A percentile compares a stretch with the other conserved stretches of the same genome.
phyloP scores from a whole-genome alignment of 306 rosid species.

The Crataegus laevigata region DNA sequence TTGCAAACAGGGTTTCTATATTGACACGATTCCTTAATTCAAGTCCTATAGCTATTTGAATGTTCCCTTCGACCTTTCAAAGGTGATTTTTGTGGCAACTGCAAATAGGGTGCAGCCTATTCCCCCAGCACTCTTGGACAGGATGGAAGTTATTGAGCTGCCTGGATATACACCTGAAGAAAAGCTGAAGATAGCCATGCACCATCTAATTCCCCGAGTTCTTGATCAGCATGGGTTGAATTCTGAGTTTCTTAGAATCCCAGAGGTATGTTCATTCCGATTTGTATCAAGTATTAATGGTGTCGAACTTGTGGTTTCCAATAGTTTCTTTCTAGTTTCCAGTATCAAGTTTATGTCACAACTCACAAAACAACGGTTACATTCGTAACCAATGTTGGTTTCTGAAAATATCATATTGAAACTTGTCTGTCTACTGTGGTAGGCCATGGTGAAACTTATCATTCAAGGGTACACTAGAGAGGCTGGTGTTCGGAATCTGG shows the following conservation, averaged over 20 bases:
- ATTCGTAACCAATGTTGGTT: not conserved
- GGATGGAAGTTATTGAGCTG: slow-evolving; percentile 99
- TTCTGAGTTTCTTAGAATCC: slow-evolving; percentile 82
- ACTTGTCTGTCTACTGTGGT: slow-evolving; percentile 20
- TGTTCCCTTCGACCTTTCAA: slow-evolving; percentile 95
- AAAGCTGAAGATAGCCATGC: slow-evolving; percentile 89
- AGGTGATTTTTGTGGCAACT: slow-evolving; percentile 87
- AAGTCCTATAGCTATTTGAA: slow-evolving; percentile 72
- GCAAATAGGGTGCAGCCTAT: slow-evolving; percentile 91
- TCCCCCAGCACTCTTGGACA: slow-evolving; percentile 89
- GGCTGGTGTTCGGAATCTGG: slow-evolving; percentile 93
- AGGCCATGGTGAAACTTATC: slow-evolving; percentile 79
- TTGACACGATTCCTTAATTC: slow-evolving; percentile 47
- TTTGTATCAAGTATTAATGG: not conserved
- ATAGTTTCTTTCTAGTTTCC: not conserved
- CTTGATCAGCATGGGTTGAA: slow-evolving; percentile 89
- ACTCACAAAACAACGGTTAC: not conserved
- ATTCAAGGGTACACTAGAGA: slow-evolving; percentile 94
- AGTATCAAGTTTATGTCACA: not conserved
- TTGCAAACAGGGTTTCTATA: not conserved
- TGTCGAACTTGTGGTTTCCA: not conserved
- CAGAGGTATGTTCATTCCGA: slow-evolving; percentile 55
- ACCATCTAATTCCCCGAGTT: slow-evolving; percentile 89
- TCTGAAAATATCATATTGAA: not conserved
- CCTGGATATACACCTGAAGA: slow-evolving; percentile 98